These are phyloP conservation scores for Astrocystis sublimbata DNA, from an alignment of 495 filamentous ascomycete genomes.

Conservation along the genomic window DNA sequence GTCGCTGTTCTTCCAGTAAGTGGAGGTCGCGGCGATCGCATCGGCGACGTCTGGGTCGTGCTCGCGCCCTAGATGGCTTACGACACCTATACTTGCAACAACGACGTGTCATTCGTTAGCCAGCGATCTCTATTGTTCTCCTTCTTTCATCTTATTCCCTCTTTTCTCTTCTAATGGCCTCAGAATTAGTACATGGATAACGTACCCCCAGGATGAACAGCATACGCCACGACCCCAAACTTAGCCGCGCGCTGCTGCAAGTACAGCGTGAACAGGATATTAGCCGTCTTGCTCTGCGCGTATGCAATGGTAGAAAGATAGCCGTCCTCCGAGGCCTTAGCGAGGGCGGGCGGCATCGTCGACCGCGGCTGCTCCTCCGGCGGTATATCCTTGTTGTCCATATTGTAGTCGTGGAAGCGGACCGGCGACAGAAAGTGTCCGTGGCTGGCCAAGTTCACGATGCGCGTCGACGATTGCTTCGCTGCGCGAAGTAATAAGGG, in stretches of 20 bases:
- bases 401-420: constrained; percentile 60
- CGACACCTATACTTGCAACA: constrained; percentile 19
- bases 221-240: constrained; percentile 41
- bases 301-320: constrained; percentile 59
- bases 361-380: constrained; percentile 39
- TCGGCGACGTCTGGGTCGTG: constrained; percentile 40
- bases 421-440: constrained; percentile 56
- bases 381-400: constrained; percentile 43
- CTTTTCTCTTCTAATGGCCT: too few relatives aligned
- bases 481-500: constrained; percentile 45
- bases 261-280: constrained; percentile 57
- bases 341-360: constrained; percentile 35
- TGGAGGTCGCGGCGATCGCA: constrained; percentile 39
- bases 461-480: constrained; percentile 33
- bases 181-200: neutral
- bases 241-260: constrained; percentile 41
- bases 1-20: constrained; percentile 52
- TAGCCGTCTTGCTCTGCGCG: constrained; percentile 61
- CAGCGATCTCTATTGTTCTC: too few relatives aligned
- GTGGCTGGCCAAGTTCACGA: constrained; percentile 48
- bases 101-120: constrained; percentile 12
- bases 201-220: constrained; percentile 52
- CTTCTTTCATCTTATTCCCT: neutral
- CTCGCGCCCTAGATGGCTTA: constrained; percentile 39
- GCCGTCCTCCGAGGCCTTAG: constrained; percentile 42